Evolutionary conservation across 495 filamentous ascomycete genomes (phyloP).

Genomic region (Elasticomyces elasticus): DNA sequence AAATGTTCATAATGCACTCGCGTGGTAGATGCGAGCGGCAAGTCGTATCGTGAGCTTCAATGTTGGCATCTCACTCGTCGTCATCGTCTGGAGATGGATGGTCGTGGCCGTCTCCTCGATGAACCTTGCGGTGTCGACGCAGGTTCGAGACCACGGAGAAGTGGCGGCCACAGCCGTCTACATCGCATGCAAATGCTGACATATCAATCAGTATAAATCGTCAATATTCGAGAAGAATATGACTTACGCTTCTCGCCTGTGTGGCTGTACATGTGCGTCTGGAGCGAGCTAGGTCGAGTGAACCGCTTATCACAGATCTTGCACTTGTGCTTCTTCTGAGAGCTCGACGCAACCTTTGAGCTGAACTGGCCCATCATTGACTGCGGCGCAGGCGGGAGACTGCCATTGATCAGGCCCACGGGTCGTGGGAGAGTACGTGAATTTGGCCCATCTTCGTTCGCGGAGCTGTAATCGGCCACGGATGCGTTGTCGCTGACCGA

Average conservation of each 20-base stretch:
- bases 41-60: background rate
- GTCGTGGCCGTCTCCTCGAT: conserved; percentile 64
- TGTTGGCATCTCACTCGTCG: conserved; percentile 8
- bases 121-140: conserved; percentile 89
- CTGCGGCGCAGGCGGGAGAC: conserved; percentile 70
- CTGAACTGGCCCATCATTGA: conserved; percentile 99
- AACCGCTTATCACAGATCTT: conserved; percentile 99
- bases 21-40: too few relatives aligned
- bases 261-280: conserved; percentile 98
- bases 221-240: background rate
- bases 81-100: conserved; percentile 34
- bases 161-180: conserved; percentile 88
- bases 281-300: conserved; percentile 87
- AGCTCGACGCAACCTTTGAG: conserved; percentile 89
- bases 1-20: too few relatives aligned
- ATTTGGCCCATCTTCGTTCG: conserved; percentile 55
- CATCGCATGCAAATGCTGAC: conserved; percentile 83
- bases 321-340: conserved; percentile 99
- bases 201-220: conserved; percentile 31
- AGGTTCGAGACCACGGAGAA: conserved; percentile 98
- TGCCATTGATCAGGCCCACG: conserved; percentile 54
- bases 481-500: conserved; percentile 77
- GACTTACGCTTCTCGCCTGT: conserved; percentile 97
- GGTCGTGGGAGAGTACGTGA: conserved; percentile 79
- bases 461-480: conserved; percentile 89